Base-by-base conservation (phyloP, 177 flowering plant genomes). In the Vitis hybrid region DNA sequence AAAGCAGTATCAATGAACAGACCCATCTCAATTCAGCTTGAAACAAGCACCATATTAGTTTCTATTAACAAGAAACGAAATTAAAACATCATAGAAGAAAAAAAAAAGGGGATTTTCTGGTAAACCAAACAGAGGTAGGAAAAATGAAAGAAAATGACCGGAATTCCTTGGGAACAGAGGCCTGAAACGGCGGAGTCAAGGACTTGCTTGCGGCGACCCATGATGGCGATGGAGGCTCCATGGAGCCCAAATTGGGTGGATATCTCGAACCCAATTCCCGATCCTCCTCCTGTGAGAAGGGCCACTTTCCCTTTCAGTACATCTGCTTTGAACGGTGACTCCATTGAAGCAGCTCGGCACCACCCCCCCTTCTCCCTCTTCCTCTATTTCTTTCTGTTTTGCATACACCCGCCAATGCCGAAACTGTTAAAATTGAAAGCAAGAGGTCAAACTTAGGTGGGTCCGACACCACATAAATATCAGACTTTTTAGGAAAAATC, bases 241-340 rank as follows among this genome's bases (percentile, higher is more conserved):
- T 93, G 98, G 48, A 83, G 84, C 0, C 97, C 98, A 32, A 93
- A 84, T 70, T 93, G 90, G 14, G 81, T 69, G 2, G 91, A 78
- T 2, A 93, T 84, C 85, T 89, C 97, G 71, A 83, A 87, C 60
- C 98, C 97, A 30, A 93, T 93, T 12, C 98, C 98, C 0, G 97
- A 91, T 0, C 91, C 97, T 7, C 98, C 98, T 21, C 98, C 98
- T 0, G 98, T 93, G 9, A 91, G 62, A 58, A 93, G 77, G 8
- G 91, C 94, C 24, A 93, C 98, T 75, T 90, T 84, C 51, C 94
- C 96, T 72, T 78, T 86, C 74, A 91, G 51, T 11, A 88, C 72
- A 62, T 89, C 88, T 5, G 75, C 60, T 72, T 80, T 91, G 84
- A 89, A 94, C 1, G 98, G 94, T 17, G 96, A 88, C 77, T 86